A percentile compares a stretch with the other conserved stretches of the same genome.
Conservation (phyloP, 1,284 basidiomycete species). For the Irpex rosettiformis region DNA sequence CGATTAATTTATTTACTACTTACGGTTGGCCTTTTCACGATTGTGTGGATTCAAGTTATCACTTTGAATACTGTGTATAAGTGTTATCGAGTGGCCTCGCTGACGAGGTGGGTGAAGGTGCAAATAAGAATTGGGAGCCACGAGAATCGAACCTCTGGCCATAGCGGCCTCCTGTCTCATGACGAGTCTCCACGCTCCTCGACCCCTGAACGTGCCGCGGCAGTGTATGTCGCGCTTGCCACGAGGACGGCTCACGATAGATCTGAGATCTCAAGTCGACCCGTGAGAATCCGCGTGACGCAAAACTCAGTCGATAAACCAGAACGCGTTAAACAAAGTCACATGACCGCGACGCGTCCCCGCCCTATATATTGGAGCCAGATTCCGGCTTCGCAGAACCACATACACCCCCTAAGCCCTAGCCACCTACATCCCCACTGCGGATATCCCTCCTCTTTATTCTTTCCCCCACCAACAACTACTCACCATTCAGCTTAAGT, state of each 20-base stretch:
- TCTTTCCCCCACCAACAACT: background rate
- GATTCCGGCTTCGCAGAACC: constrained; percentile 14
- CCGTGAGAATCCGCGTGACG: constrained; percentile 6
- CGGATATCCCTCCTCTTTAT: constrained; percentile 10
- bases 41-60: no score
- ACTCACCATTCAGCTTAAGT: constrained; percentile 12
- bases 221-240: no score
- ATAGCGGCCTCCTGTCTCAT: no score
- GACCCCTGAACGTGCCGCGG: background rate
- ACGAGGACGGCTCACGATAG: background rate
- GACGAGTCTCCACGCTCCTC: background rate
- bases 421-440: constrained; percentile 11
- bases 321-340: constrained; percentile 25
- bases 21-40: no score
- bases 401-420: constrained; percentile 19
- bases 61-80: no score
- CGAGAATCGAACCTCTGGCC: no score
- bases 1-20: no score
- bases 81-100: no score
- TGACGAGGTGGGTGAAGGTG: no score
- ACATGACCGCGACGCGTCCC: constrained; percentile 34
- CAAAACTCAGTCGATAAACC: constrained; percentile 33
- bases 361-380: constrained; percentile 28
- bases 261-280: background rate
- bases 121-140: no score